A percentile compares a stretch with the other conserved stretches of the same genome.
Evolutionary conservation across 2,329 filamentous ascomycete genomes (phyloP).

Genomic region (Xylaria hypoxylon): DNA sequence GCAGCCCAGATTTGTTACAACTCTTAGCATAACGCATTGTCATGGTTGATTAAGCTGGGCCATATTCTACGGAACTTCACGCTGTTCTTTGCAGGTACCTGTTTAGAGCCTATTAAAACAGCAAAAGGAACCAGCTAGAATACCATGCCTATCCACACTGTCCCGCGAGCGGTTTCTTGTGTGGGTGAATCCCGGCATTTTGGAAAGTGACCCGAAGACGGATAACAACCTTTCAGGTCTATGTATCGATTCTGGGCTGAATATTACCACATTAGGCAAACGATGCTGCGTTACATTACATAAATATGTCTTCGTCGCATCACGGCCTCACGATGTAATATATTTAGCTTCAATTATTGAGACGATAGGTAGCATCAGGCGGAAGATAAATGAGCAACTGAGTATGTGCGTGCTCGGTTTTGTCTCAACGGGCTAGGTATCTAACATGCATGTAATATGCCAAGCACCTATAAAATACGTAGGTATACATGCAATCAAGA

Average conservation of each 20-base stretch:
- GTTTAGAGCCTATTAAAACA: not conserved
- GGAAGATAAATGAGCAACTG: not conserved
- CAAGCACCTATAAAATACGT: not conserved
- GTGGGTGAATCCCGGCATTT: not conserved
- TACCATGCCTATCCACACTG: not conserved
- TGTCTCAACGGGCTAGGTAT: not conserved
- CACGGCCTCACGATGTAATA: not conserved
- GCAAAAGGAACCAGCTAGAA: not conserved
- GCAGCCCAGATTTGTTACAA: not conserved
- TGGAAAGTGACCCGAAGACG: not conserved
- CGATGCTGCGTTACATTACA: constrained; percentile 1
- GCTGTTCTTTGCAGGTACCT: not conserved
- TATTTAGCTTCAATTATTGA: not conserved
- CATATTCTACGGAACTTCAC: not conserved
- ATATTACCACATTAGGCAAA: constrained; percentile 7
- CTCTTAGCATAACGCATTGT: not conserved
- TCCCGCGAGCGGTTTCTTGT: not conserved
- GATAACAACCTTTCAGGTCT: not conserved
- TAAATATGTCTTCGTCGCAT: not conserved
- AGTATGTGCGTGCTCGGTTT: not conserved
- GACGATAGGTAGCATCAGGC: not conserved
- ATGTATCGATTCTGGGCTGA: not conserved
- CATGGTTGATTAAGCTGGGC: not conserved
- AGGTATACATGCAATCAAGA: not conserved
- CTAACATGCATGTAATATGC: not conserved